Conservation (phyloP, 2,329 filamentous ascomycete species). For the Hysterium pulicare region DNA sequence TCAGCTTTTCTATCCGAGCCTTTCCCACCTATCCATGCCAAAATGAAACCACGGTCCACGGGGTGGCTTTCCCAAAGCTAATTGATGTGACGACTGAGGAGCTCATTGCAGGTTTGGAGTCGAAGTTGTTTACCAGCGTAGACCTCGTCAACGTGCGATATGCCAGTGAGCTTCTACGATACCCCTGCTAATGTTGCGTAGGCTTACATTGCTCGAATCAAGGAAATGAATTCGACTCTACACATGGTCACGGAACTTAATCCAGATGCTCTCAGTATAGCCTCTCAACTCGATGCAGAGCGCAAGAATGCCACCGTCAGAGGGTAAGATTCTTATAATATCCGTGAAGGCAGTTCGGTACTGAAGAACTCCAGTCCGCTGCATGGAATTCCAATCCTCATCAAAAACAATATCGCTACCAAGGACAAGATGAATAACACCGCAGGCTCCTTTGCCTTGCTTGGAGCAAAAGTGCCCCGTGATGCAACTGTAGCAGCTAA, state of each 20-base stretch:
- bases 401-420: slow-evolving; percentile 68
- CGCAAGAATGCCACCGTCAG: slow-evolving; percentile 45
- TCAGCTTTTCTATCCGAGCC: not conserved
- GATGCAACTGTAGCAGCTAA: slow-evolving; percentile 60
- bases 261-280: slow-evolving; percentile 52
- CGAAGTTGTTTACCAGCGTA: slow-evolving; percentile 54
- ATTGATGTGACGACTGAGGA: slow-evolving; percentile 53
- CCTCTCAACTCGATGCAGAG: slow-evolving; percentile 47
- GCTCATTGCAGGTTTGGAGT: slow-evolving; percentile 48
- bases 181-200: too few relatives aligned
- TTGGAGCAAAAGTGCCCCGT: slow-evolving; percentile 54
- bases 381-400: slow-evolving; percentile 62
- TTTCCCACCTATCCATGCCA: not conserved
- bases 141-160: slow-evolving; percentile 48
- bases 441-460: slow-evolving; percentile 61
- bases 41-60: slow-evolving; percentile 4
- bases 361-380: slow-evolving; percentile 53
- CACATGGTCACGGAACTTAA: slow-evolving; percentile 55
- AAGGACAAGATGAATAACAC: slow-evolving; percentile 61
- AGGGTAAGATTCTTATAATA: slow-evolving; percentile 36
- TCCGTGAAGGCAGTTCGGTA: not conserved
- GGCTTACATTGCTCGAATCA: slow-evolving; percentile 51
- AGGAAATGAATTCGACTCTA: slow-evolving; percentile 52
- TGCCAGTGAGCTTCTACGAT: too few relatives aligned
- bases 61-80: slow-evolving; percentile 36